A percentile compares a stretch with the other conserved stretches of the same genome.
Conservation (phyloP, 2,329 filamentous ascomycete genomes). For the Clonostachys rosea region DNA sequence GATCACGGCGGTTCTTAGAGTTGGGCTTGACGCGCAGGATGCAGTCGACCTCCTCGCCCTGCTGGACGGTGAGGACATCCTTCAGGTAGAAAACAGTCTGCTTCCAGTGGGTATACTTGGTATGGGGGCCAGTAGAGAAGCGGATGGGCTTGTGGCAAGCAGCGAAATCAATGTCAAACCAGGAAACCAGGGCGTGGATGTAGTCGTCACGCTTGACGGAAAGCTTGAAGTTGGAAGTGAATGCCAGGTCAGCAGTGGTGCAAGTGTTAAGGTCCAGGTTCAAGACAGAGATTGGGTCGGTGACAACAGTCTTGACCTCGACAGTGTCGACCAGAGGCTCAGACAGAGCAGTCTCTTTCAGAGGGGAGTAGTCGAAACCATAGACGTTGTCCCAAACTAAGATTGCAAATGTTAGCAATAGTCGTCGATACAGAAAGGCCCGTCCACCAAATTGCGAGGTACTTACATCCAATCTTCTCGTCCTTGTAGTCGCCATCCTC, state of each 20-base stretch:
- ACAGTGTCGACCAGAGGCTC: conserved; percentile 98
- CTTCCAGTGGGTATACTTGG: conserved; percentile 99
- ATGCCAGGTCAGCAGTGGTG: conserved; percentile 76
- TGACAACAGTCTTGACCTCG: conserved; percentile 94
- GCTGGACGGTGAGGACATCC: conserved; percentile 87
- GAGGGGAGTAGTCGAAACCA: conserved; percentile 91
- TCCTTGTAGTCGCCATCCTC: conserved; percentile 99
- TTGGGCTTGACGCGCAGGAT: conserved; percentile 81
- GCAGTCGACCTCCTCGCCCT: conserved; percentile 75
- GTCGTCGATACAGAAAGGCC: neutral
- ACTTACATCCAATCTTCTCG: conserved; percentile 97
- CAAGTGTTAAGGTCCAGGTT: conserved; percentile 93
- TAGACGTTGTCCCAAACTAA: conserved; percentile 99
- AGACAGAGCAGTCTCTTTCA: conserved; percentile 89
- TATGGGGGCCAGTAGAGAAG: conserved; percentile 96
- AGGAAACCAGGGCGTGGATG: conserved; percentile 91
- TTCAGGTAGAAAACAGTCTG: conserved; percentile 98
- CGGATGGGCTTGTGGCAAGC: conserved; percentile 97
- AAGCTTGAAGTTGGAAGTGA: conserved; percentile 74
- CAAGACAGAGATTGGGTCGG: conserved; percentile 79
- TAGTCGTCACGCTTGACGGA: conserved; percentile 83
- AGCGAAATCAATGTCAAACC: conserved; percentile 99
- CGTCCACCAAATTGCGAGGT: neutral
- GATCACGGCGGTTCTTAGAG: conserved; percentile 87
- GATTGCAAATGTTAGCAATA: neutral